These are phyloP conservation scores for Apiotrichum montevideense DNA, from an alignment of 1,284 basidiomycete genomes.

Conservation along the genomic window DNA sequence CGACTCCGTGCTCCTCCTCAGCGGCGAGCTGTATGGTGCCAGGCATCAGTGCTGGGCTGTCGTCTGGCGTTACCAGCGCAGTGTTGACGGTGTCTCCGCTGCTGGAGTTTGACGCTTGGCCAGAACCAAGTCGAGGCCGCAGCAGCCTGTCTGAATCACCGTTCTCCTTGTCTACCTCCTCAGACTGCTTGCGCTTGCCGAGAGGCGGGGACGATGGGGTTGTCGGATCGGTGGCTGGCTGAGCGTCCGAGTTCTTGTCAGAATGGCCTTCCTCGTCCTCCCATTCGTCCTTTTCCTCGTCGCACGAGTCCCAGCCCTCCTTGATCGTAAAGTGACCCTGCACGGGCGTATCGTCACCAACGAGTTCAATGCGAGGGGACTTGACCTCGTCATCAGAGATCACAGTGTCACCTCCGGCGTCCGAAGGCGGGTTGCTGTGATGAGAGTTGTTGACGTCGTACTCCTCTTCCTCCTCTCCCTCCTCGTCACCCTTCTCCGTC, in stretches of 20 bases:
- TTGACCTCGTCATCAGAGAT: background rate
- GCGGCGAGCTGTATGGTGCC: slow-evolving; percentile 9
- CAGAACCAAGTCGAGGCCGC: slow-evolving; percentile 10
- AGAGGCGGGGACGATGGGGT: background rate
- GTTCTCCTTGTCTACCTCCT: background rate
- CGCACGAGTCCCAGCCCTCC: slow-evolving; percentile 11
- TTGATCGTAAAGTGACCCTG: slow-evolving; percentile 1
- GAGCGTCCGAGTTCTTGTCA: background rate
- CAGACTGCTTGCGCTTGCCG: slow-evolving; percentile 11
- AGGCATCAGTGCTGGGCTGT: slow-evolving; percentile 13
- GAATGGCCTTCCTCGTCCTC: slow-evolving; percentile 7
- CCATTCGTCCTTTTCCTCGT: background rate
- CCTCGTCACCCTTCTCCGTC: too few species aligned
- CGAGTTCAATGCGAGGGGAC: slow-evolving; percentile 14
- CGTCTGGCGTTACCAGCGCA: slow-evolving; percentile 12
- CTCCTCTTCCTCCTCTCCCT: too few species aligned
- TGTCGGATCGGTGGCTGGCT: background rate
- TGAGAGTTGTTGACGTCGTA: too few species aligned
- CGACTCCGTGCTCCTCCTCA: background rate
- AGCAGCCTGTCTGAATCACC: background rate
- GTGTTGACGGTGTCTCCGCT: slow-evolving; percentile 10
- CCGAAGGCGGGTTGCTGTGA: background rate
- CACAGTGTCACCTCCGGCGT: background rate
- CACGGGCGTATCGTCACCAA: background rate
- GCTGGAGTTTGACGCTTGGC: slow-evolving; percentile 10